Percentiles rank a stretch among this genome's conserved stretches.
These are phyloP conservation scores for Plasmopara viticola DNA, from an alignment of 352 stramenopile genomes.

Conservation along the genomic window DNA sequence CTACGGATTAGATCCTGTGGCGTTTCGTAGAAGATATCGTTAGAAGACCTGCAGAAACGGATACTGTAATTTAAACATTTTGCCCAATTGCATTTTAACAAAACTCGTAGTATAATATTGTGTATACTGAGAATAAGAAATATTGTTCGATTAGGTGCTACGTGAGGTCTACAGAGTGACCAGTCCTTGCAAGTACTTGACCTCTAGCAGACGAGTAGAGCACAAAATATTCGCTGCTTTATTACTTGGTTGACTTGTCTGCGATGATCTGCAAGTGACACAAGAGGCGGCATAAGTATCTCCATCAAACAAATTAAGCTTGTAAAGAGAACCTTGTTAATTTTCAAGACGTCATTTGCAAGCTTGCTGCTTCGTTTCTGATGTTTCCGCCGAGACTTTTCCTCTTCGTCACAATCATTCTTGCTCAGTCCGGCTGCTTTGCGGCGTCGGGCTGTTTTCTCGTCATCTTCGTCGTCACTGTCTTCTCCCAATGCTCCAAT, in stretches of 20 bases:
- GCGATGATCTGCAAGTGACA: slow-evolving; percentile 27
- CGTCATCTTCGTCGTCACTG: slow-evolving; percentile 60
- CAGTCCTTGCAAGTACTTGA: no score
- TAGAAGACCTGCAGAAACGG: no score
- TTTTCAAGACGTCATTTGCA: slow-evolving; percentile 63
- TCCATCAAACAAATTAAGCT: neutral
- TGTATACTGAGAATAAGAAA: no score
- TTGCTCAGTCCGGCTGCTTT: slow-evolving; percentile 25
- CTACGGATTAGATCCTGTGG: no score
- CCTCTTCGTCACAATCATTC: slow-evolving; percentile 17
- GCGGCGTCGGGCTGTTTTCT: slow-evolving; percentile 25
- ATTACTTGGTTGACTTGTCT: slow-evolving; percentile 13
- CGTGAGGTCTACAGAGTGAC: slow-evolving; percentile 23
- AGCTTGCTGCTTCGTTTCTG: slow-evolving; percentile 66
- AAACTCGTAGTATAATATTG: no score
- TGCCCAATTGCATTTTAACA: no score
- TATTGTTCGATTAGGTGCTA: no score
- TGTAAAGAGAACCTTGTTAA: slow-evolving; percentile 44
- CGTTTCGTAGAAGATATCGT: no score
- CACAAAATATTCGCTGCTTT: neutral
- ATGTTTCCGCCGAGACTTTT: slow-evolving; percentile 45
- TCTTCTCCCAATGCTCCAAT: slow-evolving; percentile 25
- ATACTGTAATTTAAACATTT: no score
- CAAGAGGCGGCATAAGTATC: neutral
- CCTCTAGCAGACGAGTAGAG: neutral